Conservation (phyloP, 2,329 filamentous ascomycete species). For the Emmonsiellopsis sp. region DNA sequence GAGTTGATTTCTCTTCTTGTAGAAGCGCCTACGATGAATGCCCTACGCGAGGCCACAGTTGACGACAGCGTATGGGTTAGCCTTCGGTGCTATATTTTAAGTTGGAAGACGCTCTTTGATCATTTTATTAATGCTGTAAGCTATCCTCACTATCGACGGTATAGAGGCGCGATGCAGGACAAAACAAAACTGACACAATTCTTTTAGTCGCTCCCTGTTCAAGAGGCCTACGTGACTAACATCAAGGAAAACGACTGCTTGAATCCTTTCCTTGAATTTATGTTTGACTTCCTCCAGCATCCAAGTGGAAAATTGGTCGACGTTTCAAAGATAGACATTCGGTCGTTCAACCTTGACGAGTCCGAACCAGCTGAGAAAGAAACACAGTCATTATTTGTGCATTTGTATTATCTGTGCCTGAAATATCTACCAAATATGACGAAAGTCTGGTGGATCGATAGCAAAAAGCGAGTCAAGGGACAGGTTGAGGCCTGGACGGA, state of each 20-base stretch:
- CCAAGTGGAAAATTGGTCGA: conserved; percentile 62
- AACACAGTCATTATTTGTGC: conserved; percentile 72
- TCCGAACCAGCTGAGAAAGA: conserved; percentile 61
- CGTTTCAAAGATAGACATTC: conserved; percentile 60
- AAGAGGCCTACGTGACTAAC: conserved; percentile 67
- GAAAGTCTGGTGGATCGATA: conserved; percentile 75
- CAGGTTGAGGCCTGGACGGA: conserved; percentile 79
- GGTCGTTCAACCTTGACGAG: conserved; percentile 49
- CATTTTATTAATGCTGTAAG: conserved; percentile 61
- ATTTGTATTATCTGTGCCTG: conserved; percentile 76
- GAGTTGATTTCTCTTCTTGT: conserved; percentile 76
- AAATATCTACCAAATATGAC: conserved; percentile 69
- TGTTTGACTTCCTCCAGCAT: conserved; percentile 77
- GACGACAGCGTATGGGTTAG: conserved; percentile 55
- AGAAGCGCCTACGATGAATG: conserved; percentile 63
- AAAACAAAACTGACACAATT: not conserved
- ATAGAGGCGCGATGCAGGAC: not conserved
- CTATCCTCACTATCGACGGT: not conserved
- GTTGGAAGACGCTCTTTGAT: conserved; percentile 86
- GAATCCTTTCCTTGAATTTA: conserved; percentile 61
- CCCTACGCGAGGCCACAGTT: conserved; percentile 55
- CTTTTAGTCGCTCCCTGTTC: conserved; percentile 62
- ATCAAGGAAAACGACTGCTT: conserved; percentile 67
- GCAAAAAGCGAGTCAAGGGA: conserved; percentile 67
- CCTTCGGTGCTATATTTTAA: conserved; percentile 71